Base-by-base conservation (phyloP, 2,329 filamentous ascomycete genomes). In the Penicillium griseofulvum region DNA sequence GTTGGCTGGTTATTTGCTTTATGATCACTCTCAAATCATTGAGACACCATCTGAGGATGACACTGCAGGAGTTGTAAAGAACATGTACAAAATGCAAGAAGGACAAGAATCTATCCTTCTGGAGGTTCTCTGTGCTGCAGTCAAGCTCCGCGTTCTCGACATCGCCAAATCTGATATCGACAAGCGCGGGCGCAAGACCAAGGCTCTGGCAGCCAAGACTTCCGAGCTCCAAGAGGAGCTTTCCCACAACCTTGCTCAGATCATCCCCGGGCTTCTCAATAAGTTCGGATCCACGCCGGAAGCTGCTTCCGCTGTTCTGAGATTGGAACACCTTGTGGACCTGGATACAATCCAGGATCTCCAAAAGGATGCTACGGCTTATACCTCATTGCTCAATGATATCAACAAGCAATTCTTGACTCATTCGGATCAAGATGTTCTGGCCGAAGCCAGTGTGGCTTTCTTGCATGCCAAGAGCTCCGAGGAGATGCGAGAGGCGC, bases 371-470 rank as follows among this genome's bases (percentile, higher is more conserved):
- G 85, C 90, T 0, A 87, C 88, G 1, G 87, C 86, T 2, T 96
- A 95, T 68, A 84, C 87, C 7, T 85, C 87, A 22, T 78, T 97
- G 29, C 79, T 99, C 1, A 91, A 96, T 63, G 92, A 97, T 66
- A 91, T 97, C 64, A 91, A 90, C 71, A 91, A 90, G 55, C 94
- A 99, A 66, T 97, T 99, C 75, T 86, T 89, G 65, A 86, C 91
- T n/a, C 94, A 99, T 68, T 89, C 90, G 41, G 90, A 96, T 66
- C 88, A 90, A 65, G 84, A 84, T 52, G 92, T 97, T 17, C 80
- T 99, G 43, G 85, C 86, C 11, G 92, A 97, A 72, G 93, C 91
- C 14, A 88, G 89, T 28, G 82, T 86, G 22, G 90, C 92, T 5
- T 83, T 99, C 36, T 77, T 96, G 31, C 91, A 95, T 69, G 91